These are phyloP conservation scores for Claviceps cyperi DNA, from an alignment of 2,329 filamentous ascomycete genomes.

Conservation along the genomic window DNA sequence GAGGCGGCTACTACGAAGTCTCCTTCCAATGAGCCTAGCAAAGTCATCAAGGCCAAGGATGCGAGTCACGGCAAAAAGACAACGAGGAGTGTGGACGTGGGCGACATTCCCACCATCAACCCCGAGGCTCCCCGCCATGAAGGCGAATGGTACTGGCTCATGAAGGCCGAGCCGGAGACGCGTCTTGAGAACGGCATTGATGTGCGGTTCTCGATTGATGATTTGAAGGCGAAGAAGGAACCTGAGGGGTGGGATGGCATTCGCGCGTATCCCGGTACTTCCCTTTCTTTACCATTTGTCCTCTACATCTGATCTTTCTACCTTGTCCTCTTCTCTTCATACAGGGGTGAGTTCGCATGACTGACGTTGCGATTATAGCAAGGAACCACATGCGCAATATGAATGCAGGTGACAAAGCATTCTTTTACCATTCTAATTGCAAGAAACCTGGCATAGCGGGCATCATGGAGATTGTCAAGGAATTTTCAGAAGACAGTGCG, in stretches of 20 bases:
- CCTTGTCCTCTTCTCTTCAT: too few relatives aligned
- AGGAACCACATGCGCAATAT: slow-evolving; percentile 84
- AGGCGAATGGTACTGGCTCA: slow-evolving; percentile 52
- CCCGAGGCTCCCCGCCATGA: slow-evolving; percentile 24
- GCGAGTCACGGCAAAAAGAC: background rate
- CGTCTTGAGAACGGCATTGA: slow-evolving; percentile 77
- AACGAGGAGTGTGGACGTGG: slow-evolving; percentile 10
- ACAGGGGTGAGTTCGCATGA: background rate
- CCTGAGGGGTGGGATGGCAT: slow-evolving; percentile 83
- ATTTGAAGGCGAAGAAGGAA: slow-evolving; percentile 54
- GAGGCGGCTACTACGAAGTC: background rate
- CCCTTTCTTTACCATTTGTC: background rate
- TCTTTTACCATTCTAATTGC: slow-evolving; percentile 95
- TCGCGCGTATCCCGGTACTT: slow-evolving; percentile 31
- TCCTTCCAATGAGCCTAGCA: background rate
- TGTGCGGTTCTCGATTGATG: slow-evolving; percentile 89
- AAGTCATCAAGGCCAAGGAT: background rate
- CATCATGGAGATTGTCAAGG: slow-evolving; percentile 75
- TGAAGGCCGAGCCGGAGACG: slow-evolving; percentile 81
- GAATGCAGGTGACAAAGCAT: slow-evolving; percentile 81
- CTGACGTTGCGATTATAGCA: slow-evolving; percentile 27
- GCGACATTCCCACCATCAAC: slow-evolving; percentile 22
- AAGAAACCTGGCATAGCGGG: slow-evolving; percentile 80
- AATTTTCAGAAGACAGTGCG: slow-evolving; percentile 66
- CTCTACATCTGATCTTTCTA: too few relatives aligned